A percentile compares a stretch with the other conserved stretches of the same genome.
phyloP scores from a whole-genome alignment of 2,329 filamentous ascomycete species.

The Epichloe hybrida region DNA sequence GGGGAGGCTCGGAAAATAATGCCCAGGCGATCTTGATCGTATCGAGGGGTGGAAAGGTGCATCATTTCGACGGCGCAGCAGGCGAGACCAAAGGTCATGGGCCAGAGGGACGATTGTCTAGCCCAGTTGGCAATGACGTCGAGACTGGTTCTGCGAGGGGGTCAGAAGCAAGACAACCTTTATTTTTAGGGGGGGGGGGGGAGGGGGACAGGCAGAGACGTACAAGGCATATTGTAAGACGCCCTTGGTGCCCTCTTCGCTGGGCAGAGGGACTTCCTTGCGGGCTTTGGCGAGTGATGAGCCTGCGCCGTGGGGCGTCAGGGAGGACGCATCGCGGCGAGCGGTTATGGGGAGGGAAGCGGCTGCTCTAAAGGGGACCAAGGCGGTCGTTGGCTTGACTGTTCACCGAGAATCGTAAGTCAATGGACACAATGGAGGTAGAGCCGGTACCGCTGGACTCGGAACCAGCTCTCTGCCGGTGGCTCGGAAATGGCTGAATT shows the following conservation, averaged over 20 bases:
- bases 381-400: constrained; percentile 53
- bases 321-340: constrained; percentile 46
- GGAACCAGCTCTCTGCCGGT: background rate
- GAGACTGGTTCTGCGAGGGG: constrained; percentile 50
- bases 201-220: constrained; percentile 20
- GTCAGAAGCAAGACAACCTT: background rate
- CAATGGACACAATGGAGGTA: background rate
- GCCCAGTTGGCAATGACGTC: constrained; percentile 76
- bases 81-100: constrained; percentile 76
- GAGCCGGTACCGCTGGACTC: background rate
- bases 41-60: constrained; percentile 75
- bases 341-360: constrained; percentile 52
- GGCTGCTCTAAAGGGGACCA: constrained; percentile 50
- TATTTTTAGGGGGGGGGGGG: too few species aligned
- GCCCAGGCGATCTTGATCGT: constrained; percentile 78
- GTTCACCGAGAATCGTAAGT: background rate
- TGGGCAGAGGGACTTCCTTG: constrained; percentile 62
- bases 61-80: constrained; percentile 92
- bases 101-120: constrained; percentile 74
- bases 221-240: constrained; percentile 79
- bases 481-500: background rate
- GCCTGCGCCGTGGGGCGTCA: constrained; percentile 40
- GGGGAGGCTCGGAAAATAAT: constrained; percentile 81
- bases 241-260: constrained; percentile 68
- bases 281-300: constrained; percentile 41